Evolutionary conservation across 2,329 filamentous ascomycete genomes (phyloP), one percentile per base, ranked within the genome.

Genomic region (Xylariaceae sp.): DNA sequence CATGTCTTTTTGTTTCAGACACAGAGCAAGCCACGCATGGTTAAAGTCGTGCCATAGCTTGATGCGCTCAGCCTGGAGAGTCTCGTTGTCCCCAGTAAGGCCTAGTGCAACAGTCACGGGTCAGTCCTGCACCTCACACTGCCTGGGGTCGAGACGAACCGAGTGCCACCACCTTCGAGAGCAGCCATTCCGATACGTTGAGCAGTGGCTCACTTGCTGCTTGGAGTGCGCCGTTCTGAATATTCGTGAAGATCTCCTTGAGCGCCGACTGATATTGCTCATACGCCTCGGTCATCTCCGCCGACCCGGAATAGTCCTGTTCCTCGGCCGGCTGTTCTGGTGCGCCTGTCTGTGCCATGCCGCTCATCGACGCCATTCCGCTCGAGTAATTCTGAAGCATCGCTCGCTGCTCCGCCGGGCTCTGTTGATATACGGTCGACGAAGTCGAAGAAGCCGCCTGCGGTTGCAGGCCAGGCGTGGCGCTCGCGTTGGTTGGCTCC

Each of bases 21-120:
- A 76, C 5, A 92, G 66, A 4, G 80, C 75, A 23, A 95, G 72
- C 90, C 90, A 96, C 38, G 85, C 88, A 38, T 86, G 74, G 59
- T 98, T 96, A 64, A 96, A 94, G 47, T 95, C 83, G 50, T 83
- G 80, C 92, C 92, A 98, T 5, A 96, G 65, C 52, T 81, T 80
- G 45, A 94, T 73, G 35, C 88, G 80, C 47, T 92, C 81, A 36
- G 71, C 64, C 52, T 92, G 79, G 36, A 86, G 72, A 33, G 70
- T 69, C 53, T 83, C 77, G 57, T 94, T 83, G 63, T 96, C 89
- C 51, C 81, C 77, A 45, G 83, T 80, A 50, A 96, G 77, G 38
- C 87, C 88, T 94, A 61, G 43, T 53, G 42, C 38, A 39, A 40
- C 12, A 23, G 7, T n/a, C n/a, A 37, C 40, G n/a, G 40, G 45